Evolutionary conservation across 441 rosid genomes (phyloP).

Genomic region (Macaranga tanarius): DNA sequence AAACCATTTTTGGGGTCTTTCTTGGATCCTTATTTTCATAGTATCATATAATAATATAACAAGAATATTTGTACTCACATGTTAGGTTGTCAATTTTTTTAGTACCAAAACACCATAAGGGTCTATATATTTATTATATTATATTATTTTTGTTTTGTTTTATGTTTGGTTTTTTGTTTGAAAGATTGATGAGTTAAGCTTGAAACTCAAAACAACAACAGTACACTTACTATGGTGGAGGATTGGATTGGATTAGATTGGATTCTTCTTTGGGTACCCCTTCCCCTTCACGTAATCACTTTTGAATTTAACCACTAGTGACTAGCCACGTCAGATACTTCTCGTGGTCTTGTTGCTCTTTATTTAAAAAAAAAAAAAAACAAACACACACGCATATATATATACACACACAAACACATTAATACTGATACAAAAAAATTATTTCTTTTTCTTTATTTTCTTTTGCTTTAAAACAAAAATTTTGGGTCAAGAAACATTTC

Average conservation of each 20-base stretch:
- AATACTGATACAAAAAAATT: no score
- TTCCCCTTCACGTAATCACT: conserved; percentile 12
- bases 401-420: no score
- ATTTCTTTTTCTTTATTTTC: no score
- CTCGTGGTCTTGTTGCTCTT: conserved; percentile 21
- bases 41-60: neutral
- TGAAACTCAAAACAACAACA: no score
- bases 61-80: neutral
- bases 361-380: neutral
- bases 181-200: conserved; percentile 3
- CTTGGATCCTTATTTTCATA: neutral
- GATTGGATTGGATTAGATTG: neutral
- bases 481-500: neutral
- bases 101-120: neutral
- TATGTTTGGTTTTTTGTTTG: neutral
- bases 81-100: neutral
- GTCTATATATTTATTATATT: no score
- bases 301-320: conserved; percentile 14
- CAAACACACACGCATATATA: no score
- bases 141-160: neutral
- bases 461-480: no score
- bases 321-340: conserved; percentile 20
- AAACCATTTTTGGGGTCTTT: no score
- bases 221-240: neutral
- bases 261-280: conserved; percentile 11